A percentile compares a stretch with the other conserved stretches of the same genome.
These are phyloP conservation scores for Fistulinella prunicolor DNA, from an alignment of 768 basidiomycete genomes.

Conservation along the genomic window DNA sequence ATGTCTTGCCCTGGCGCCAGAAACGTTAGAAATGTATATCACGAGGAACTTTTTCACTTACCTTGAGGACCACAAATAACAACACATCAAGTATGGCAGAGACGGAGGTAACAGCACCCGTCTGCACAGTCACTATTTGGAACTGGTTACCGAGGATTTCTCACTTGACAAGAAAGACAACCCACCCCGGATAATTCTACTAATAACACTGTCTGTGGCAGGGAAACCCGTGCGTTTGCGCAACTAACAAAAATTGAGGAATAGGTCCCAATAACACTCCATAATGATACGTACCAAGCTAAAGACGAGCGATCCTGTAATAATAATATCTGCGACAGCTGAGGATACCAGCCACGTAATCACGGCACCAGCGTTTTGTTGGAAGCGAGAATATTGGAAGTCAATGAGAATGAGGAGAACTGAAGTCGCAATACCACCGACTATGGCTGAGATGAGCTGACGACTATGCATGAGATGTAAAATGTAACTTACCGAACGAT, in stretches of 20 bases:
- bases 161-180: neutral
- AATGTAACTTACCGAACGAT: constrained; percentile 7
- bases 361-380: constrained; percentile 32
- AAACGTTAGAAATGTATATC: neutral
- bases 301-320: constrained; percentile 43
- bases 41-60: neutral
- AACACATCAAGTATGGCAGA: constrained; percentile 20
- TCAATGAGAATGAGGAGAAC: constrained; percentile 30
- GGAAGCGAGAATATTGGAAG: constrained; percentile 32
- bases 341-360: constrained; percentile 44
- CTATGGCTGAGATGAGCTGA: constrained; percentile 13
- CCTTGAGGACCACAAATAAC: constrained; percentile 21
- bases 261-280: neutral
- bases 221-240: constrained; percentile 43
- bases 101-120: constrained; percentile 21
- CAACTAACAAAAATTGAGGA: constrained; percentile 22
- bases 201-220: constrained; percentile 35
- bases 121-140: constrained; percentile 30
- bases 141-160: neutral
- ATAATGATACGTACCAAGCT: constrained; percentile 34
- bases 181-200: constrained; percentile 41
- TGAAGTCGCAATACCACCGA: constrained; percentile 34
- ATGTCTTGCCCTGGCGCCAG: constrained; percentile 1
- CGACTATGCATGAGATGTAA: too few relatives aligned
- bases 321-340: constrained; percentile 39